phyloP scores from a whole-genome alignment of 1,284 basidiomycete genomes.

The Xerocomus tenax region DNA sequence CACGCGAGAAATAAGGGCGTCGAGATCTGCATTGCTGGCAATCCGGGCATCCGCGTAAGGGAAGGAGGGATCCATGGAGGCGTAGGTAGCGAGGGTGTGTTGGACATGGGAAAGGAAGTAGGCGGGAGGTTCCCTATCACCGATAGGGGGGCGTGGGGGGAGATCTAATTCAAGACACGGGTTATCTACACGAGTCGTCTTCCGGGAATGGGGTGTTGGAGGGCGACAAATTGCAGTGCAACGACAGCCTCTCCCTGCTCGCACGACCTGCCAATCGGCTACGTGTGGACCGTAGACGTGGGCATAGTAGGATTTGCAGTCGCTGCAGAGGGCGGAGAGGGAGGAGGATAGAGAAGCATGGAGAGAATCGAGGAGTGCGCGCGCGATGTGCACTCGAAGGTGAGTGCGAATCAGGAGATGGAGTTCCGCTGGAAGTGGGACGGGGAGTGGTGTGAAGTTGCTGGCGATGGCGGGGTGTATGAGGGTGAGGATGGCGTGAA shows the following conservation, averaged over 20 bases:
- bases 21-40: conserved; percentile 22
- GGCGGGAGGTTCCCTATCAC: conserved; percentile 28
- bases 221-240: conserved; percentile 22
- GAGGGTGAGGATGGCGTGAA: conserved; percentile 44
- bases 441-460: conserved; percentile 21
- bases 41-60: conserved; percentile 19
- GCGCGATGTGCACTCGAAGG: conserved; percentile 22
- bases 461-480: conserved; percentile 33
- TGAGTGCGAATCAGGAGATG: conserved; percentile 34
- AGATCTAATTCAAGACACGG: conserved; percentile 15
- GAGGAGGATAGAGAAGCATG: conserved; percentile 19
- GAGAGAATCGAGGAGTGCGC: conserved; percentile 26
- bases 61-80: conserved; percentile 24
- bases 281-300: conserved; percentile 30
- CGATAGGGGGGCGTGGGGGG: conserved; percentile 20
- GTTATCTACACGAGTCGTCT: conserved; percentile 3
- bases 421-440: conserved; percentile 41
- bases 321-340: conserved; percentile 24
- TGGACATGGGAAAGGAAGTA: conserved; percentile 28
- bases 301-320: conserved; percentile 28
- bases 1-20: conserved; percentile 22
- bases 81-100: conserved; percentile 22
- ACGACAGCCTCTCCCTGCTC: conserved; percentile 25
- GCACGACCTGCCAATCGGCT: conserved; percentile 28
- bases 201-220: conserved; percentile 6